phyloP scores from a whole-genome alignment of 495 filamentous ascomycete species.

The Haplographium delicatum region DNA sequence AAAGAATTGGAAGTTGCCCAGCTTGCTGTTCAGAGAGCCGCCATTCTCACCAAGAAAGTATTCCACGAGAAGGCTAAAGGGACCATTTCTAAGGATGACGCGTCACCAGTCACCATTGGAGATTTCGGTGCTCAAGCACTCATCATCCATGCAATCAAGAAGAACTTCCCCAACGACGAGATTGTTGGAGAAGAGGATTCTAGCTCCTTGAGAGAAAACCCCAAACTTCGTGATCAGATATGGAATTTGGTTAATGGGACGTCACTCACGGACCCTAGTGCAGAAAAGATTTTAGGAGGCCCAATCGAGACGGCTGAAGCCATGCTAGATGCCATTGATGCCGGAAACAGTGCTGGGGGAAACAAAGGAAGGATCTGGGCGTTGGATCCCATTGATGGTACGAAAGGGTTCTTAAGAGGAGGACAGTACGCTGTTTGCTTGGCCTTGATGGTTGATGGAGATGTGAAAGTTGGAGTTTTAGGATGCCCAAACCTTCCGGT shows the following conservation, averaged over 20 bases:
- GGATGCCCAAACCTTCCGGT: conserved; percentile 93
- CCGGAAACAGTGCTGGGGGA: conserved; percentile 76
- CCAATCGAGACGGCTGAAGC: conserved; percentile 58
- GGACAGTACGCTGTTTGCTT: conserved; percentile 97
- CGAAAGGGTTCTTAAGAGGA: conserved; percentile 94
- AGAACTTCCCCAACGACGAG: conserved; percentile 85
- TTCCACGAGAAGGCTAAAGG: conserved; percentile 91
- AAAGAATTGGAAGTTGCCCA: conserved; percentile 82
- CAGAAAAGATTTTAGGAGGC: conserved; percentile 65
- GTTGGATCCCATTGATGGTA: conserved; percentile 95
- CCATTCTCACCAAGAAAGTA: conserved; percentile 84
- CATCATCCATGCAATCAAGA: conserved; percentile 82
- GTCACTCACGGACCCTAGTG: conserved; percentile 60
- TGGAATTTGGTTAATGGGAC: conserved; percentile 75
- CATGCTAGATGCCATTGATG: conserved; percentile 85
- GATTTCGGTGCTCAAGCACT: conserved; percentile 97
- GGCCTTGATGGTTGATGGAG: conserved; percentile 85
- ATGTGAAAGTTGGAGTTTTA: conserved; percentile 89
- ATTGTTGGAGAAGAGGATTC: conserved; percentile 96
- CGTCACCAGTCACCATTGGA: conserved; percentile 93
- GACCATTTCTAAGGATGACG: conserved; percentile 88
- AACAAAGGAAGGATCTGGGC: conserved; percentile 85
- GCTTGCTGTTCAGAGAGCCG: conserved; percentile 86
- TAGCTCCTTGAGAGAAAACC: conserved; percentile 63
- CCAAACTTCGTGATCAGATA: conserved; percentile 60